Evolutionary conservation across 2,329 filamentous ascomycete genomes (phyloP).

Genomic region (Penicillium expansum): DNA sequence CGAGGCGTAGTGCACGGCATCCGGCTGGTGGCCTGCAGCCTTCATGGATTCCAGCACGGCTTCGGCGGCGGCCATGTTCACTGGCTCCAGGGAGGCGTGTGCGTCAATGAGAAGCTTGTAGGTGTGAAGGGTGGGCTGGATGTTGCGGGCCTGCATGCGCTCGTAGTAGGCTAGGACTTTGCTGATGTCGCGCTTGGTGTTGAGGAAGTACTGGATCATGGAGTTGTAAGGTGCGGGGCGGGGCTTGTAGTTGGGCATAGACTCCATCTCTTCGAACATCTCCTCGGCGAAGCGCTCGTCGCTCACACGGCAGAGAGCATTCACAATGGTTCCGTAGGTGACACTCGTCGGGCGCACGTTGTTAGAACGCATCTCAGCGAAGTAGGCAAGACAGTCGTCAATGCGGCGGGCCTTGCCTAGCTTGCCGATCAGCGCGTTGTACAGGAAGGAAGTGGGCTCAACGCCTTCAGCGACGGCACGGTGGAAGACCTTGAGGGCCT

Average conservation of each 20-base stretch:
- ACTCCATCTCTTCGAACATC: conserved; percentile 98
- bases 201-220: conserved; percentile 99
- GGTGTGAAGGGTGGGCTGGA: conserved; percentile 89
- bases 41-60: conserved; percentile 76
- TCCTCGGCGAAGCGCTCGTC: conserved; percentile 98
- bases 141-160: conserved; percentile 83
- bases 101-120: conserved; percentile 97
- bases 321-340: conserved; percentile 97
- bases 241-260: conserved; percentile 97
- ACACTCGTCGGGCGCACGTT: conserved; percentile 95
- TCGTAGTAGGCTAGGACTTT: conserved; percentile 96
- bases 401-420: conserved; percentile 96
- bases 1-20: conserved; percentile 93
- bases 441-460: conserved; percentile 92
- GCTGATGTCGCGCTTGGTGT: conserved; percentile 89
- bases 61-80: conserved; percentile 85
- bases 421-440: conserved; percentile 97
- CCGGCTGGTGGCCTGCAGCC: conserved; percentile 69
- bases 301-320: conserved; percentile 92
- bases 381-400: conserved; percentile 97
- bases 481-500: conserved; percentile 96
- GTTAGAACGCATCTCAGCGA: conserved; percentile 91
- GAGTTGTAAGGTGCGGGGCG: conserved; percentile 97
- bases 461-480: conserved; percentile 91
- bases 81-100: conserved; percentile 86